phyloP scores from a whole-genome alignment of 345 rosid species.

The Salix suchowensis region DNA sequence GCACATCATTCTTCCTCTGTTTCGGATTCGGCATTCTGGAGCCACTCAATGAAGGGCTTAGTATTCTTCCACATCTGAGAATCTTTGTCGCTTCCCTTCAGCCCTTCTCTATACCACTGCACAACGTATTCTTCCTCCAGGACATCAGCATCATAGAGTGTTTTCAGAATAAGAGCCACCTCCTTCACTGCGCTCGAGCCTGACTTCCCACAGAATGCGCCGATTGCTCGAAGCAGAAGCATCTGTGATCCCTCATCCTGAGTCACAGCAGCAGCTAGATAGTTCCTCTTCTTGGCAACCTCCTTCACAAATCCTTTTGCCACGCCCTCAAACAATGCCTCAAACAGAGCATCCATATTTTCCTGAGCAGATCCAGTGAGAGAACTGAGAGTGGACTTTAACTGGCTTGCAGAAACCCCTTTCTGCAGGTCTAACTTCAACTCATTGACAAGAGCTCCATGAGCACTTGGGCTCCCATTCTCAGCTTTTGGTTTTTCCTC shows the following conservation, averaged over 20 bases:
- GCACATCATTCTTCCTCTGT: conserved; percentile 52
- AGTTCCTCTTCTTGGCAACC: conserved; percentile 58
- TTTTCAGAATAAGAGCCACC: conserved; percentile 62
- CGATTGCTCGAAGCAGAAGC: conserved; percentile 47
- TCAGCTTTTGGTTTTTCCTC: conserved; percentile 34
- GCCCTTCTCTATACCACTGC: conserved; percentile 66
- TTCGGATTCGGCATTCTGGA: conserved; percentile 84
- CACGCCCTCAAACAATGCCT: conserved; percentile 52
- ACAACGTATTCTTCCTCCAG: conserved; percentile 71
- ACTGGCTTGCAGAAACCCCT: conserved; percentile 43
- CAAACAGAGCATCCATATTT: conserved; percentile 52
- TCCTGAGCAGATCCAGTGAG: conserved; percentile 53
- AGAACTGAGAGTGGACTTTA: conserved; percentile 44
- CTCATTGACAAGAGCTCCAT: conserved; percentile 36
- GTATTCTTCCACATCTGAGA: conserved; percentile 59
- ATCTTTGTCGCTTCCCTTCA: conserved; percentile 41
- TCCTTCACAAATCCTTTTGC: conserved; percentile 39
- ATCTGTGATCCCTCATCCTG: conserved; percentile 54
- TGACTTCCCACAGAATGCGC: conserved; percentile 40
- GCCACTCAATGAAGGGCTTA: conserved; percentile 81
- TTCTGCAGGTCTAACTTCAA: conserved; percentile 48
- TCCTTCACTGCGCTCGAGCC: conserved; percentile 49
- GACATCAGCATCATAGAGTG: conserved; percentile 64
- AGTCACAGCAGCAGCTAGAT: conserved; percentile 39
- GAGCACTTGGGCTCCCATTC: neutral